Conservation (phyloP, 2,329 filamentous ascomycete species). For the Neofusicoccum ribis region DNA sequence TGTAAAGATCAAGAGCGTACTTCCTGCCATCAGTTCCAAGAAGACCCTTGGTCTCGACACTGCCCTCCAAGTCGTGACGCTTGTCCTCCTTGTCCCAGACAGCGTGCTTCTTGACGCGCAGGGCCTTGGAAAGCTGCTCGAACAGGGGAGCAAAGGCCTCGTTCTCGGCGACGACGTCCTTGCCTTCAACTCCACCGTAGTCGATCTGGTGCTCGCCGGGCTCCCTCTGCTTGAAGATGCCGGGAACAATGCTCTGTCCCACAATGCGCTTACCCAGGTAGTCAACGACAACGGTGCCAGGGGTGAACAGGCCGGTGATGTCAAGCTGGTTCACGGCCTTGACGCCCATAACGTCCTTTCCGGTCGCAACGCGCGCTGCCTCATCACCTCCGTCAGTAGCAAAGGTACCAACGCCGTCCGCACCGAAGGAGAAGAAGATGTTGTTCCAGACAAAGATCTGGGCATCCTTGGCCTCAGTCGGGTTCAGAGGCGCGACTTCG, state of each 20-base stretch:
- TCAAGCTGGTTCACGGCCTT: conserved; percentile 96
- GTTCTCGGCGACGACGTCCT: conserved; percentile 89
- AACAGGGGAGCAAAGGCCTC: conserved; percentile 83
- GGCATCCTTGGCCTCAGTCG: conserved; percentile 86
- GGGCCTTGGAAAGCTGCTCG: conserved; percentile 83
- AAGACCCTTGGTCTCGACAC: conserved; percentile 97
- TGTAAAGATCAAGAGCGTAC: conserved; percentile 95
- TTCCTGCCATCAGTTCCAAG: conserved; percentile 94
- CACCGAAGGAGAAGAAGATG: conserved; percentile 98
- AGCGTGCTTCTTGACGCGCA: conserved; percentile 89
- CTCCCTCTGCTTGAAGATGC: conserved; percentile 98
- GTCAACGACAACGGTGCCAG: conserved; percentile 93
- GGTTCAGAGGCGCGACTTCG: conserved; percentile 91
- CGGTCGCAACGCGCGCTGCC: conserved; percentile 90
- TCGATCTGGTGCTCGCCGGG: conserved; percentile 98
- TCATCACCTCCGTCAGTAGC: conserved; percentile 95
- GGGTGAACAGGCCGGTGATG: conserved; percentile 90
- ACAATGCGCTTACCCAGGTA: conserved; percentile 97
- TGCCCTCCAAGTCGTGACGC: conserved; percentile 87
- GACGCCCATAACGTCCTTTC: conserved; percentile 93
- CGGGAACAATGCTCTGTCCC: conserved; percentile 95
- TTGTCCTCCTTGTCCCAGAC: conserved; percentile 98
- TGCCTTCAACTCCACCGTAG: conserved; percentile 96
- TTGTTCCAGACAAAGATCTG: conserved; percentile 99
- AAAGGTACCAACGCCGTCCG: conserved; percentile 96